These are phyloP conservation scores for Alternaria gaisen DNA, from an alignment of 2,329 filamentous ascomycete genomes.

Conservation along the genomic window DNA sequence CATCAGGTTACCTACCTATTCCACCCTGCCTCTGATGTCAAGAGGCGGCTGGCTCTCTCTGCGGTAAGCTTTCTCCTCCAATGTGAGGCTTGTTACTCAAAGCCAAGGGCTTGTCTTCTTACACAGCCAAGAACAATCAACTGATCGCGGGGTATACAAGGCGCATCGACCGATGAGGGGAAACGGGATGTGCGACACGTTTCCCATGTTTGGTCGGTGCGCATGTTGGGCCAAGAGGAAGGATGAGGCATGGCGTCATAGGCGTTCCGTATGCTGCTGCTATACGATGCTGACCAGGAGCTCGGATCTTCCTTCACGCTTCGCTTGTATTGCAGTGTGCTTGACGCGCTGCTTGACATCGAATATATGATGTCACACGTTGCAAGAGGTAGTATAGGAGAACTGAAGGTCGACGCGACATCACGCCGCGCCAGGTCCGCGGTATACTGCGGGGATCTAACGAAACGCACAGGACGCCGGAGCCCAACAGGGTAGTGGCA, in stretches of 20 bases:
- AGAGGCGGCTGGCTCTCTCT: constrained; percentile 23
- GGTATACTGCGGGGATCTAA: not conserved
- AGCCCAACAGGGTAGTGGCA: not conserved
- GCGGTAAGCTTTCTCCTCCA: constrained; percentile 23
- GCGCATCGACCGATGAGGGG: constrained; percentile 23
- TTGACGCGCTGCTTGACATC: not conserved
- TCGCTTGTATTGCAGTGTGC: not conserved
- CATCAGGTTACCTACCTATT: not conserved
- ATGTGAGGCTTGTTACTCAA: constrained; percentile 21
- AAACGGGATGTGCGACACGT: constrained; percentile 8
- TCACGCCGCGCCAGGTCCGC: not conserved
- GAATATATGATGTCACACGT: not conserved
- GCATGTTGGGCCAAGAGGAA: constrained; percentile 25
- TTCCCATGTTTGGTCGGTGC: constrained; percentile 18
- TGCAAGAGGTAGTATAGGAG: not conserved
- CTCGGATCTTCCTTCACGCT: not conserved
- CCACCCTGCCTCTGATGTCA: constrained; percentile 25
- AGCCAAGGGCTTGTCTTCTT: constrained; percentile 25
- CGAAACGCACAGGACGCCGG: not conserved
- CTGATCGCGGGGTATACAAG: constrained; percentile 15
- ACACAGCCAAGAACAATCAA: constrained; percentile 20
- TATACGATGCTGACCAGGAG: not conserved
- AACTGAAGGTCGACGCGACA: not conserved
- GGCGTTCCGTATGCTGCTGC: constrained; percentile 13
- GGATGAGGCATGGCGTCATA: constrained; percentile 36